Conservation (phyloP, 73 alveolate species). For the Tetrahymena thermophila region DNA sequence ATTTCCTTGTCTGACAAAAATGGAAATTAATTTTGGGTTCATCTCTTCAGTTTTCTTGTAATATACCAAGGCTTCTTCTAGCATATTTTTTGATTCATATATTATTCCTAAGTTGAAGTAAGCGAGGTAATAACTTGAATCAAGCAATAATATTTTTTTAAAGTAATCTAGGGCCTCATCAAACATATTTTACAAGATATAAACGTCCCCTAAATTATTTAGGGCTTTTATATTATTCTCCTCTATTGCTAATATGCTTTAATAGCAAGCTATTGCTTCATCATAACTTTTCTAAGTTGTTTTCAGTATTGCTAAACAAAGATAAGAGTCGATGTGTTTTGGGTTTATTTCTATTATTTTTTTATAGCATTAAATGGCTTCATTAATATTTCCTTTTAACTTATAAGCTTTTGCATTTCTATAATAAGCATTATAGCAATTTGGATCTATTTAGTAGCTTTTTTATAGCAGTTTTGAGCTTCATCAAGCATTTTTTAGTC, state of each 20-base stretch:
- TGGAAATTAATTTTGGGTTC: background rate
- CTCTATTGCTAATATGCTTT: background rate
- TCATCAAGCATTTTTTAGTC: background rate
- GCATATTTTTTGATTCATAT: background rate
- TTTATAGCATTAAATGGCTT: background rate
- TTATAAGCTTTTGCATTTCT: background rate
- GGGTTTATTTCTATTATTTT: background rate
- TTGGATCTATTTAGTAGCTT: background rate
- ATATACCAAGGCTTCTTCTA: background rate
- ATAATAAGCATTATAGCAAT: background rate
- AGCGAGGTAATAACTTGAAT: background rate
- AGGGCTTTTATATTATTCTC: background rate
- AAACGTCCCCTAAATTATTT: background rate
- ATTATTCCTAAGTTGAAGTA: background rate
- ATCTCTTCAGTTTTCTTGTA: background rate
- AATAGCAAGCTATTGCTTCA: background rate
- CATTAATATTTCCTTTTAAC: background rate
- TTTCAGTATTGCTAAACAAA: background rate
- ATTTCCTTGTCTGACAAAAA: background rate
- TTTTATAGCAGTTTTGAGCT: background rate
- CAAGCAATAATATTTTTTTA: too few species aligned
- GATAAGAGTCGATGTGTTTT: background rate
- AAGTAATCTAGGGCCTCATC: background rate
- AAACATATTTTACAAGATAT: background rate
- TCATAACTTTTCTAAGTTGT: background rate